Conservation (phyloP, 2,329 filamentous ascomycete species). For the Chaetomium globosum region DNA sequence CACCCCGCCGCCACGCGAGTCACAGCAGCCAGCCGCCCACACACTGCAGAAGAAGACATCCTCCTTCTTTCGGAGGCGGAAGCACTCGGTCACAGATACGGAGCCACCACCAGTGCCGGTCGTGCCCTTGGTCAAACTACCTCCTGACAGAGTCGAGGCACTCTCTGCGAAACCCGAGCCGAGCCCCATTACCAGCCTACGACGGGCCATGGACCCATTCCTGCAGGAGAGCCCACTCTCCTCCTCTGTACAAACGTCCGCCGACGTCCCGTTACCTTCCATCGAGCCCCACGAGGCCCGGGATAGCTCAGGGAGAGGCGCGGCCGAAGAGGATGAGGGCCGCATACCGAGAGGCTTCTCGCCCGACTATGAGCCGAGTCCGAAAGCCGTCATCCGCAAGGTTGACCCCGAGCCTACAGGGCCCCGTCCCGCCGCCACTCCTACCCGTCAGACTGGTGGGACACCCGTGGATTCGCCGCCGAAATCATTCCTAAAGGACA, state of each 20-base stretch:
- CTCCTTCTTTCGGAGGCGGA: conserved; percentile 89
- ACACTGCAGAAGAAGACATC: conserved; percentile 84
- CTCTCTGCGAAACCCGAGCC: conserved; percentile 45
- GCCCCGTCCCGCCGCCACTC: conserved; percentile 40
- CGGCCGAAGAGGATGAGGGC: conserved; percentile 25
- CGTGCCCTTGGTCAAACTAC: conserved; percentile 43
- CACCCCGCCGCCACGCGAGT: conserved; percentile 56
- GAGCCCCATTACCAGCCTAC: conserved; percentile 77
- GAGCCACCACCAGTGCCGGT: conserved; percentile 48
- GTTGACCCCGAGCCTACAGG: conserved; percentile 48
- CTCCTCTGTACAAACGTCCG: conserved; percentile 36
- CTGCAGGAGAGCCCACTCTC: conserved; percentile 49
- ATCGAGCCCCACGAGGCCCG: conserved; percentile 24
- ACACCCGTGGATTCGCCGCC: conserved; percentile 40
- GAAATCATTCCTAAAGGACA: conserved; percentile 56
- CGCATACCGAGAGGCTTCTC: conserved; percentile 65
- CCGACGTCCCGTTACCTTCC: conserved; percentile 27
- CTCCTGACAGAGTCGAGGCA: conserved; percentile 40
- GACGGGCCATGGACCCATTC: conserved; percentile 86
- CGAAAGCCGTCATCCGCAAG: conserved; percentile 70
- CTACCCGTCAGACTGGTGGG: conserved; percentile 43
- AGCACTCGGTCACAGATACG: conserved; percentile 79
- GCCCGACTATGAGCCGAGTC: conserved; percentile 72
- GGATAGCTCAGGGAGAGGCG: background rate
- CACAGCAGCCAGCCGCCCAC: conserved; percentile 51